Percentiles rank a stretch among this genome's conserved stretches.
Conservation (phyloP, 257 asterid species). For the Solanum boliviense region DNA sequence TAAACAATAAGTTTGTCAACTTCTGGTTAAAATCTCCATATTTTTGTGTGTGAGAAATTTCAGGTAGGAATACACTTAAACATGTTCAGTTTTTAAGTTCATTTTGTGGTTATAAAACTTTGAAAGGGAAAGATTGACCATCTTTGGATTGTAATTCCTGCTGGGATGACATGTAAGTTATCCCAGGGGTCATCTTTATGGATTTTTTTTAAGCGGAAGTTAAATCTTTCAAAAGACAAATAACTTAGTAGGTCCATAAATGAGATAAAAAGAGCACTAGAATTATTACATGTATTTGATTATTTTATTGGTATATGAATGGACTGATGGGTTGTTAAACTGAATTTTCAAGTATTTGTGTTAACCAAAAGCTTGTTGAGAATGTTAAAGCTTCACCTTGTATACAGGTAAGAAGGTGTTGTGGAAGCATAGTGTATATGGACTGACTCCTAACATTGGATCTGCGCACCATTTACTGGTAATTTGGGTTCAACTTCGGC, state of each 20-base stretch:
- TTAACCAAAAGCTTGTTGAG: background rate
- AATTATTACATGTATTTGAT: background rate
- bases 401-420: constrained; percentile 62
- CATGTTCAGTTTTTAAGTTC: background rate
- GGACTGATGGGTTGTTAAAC: background rate
- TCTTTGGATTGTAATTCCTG: background rate
- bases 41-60: background rate
- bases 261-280: background rate
- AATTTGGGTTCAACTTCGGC: constrained; percentile 1
- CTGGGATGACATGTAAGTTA: background rate
- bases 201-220: background rate
- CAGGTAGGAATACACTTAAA: background rate
- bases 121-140: background rate
- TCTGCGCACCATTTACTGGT: constrained; percentile 85
- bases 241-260: background rate
- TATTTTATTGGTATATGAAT: background rate
- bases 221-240: background rate
- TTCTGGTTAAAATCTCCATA: background rate
- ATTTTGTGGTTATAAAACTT: background rate
- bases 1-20: background rate
- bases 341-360: background rate
- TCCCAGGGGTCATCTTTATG: background rate
- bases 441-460: constrained; percentile 68
- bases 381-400: background rate
- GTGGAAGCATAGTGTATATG: constrained; percentile 64